Base-by-base conservation (phyloP, 2,329 filamentous ascomycete genomes). In the Monilinia polystroma region DNA sequence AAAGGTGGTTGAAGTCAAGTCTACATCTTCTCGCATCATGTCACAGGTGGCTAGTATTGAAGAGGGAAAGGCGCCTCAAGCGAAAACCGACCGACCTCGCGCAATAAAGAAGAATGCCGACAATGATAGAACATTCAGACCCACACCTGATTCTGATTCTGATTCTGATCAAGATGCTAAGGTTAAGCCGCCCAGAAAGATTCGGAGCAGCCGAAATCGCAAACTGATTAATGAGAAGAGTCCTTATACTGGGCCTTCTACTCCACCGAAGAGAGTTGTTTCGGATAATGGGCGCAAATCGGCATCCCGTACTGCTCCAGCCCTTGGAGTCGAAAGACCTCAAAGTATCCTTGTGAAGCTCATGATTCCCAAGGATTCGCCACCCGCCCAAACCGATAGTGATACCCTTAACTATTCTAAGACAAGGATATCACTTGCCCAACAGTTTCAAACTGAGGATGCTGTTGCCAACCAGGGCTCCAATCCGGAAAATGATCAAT, bases 51-150 rank as follows among this genome's bases (percentile, higher is more conserved):
- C 58, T 10, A 38, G 20, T 23, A 35, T 60, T 26, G 56, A 66
- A 53, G 52, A 64, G 26, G 29, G 14, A 11, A 38, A 45, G 10
- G 7, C 11, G 4, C 23, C n/a, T 1, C 32, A 7, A 52, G n/a
- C 56, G 14, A 51, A 35, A n/a, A n/a, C 26, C 16, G 20, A 16
- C 1, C 43, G 12, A 57, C 0, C 26, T 47, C 52, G 29, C 14
- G n/a, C 10, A 14, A 18, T n/a, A 16, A 66, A 69, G 68, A 70
- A 71, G 54, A 74, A 72, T 32, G 66, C 43, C 14, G 63, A 74
- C 60, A 70, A 74, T 60, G 70, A 69, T 52, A 69, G 66, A 26
- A 43, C 41, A 26, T 74, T 72, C 51, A 69, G 69, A 38, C 72
- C 71, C 45, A 49, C 49, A 29, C 41, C 53, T 23, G 68, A 70